Evolutionary conservation across 768 basidiomycete species (phyloP).

Genomic region (Termitomyces sp.): DNA sequence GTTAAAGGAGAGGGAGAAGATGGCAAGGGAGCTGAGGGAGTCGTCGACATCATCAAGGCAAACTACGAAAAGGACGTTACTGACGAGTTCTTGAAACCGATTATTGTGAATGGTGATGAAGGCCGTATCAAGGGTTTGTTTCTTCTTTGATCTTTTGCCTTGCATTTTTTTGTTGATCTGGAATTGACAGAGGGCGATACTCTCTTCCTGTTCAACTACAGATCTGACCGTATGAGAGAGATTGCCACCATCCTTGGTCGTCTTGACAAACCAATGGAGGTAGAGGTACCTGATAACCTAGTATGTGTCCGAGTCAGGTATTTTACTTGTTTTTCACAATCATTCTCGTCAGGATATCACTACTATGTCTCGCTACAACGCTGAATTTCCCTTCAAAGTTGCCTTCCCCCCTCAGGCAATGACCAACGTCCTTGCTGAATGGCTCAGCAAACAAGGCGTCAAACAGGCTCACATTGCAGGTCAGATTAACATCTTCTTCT

Average conservation of each 20-base stretch:
- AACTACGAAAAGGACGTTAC: constrained; percentile 84
- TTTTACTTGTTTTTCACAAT: background rate
- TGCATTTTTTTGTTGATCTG: background rate
- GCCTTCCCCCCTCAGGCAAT: constrained; percentile 94
- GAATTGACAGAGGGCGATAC: constrained; percentile 67
- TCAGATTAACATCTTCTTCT: constrained; percentile 21
- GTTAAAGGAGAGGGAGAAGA: constrained; percentile 63
- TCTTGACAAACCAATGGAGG: constrained; percentile 80
- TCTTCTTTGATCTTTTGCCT: background rate
- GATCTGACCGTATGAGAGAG: constrained; percentile 95
- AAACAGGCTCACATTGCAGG: constrained; percentile 89
- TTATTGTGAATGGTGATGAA: constrained; percentile 76
- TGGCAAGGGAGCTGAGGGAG: constrained; percentile 43
- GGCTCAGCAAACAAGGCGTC: constrained; percentile 72
- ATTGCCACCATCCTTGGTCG: constrained; percentile 77
- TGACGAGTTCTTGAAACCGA: constrained; percentile 95
- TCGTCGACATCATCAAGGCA: constrained; percentile 43
- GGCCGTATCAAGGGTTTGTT: constrained; percentile 73
- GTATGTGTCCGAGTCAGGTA: constrained; percentile 34
- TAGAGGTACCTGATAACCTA: constrained; percentile 74
- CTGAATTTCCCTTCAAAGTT: constrained; percentile 82
- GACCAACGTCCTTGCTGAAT: constrained; percentile 94
- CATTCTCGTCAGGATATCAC: constrained; percentile 58
- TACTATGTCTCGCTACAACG: constrained; percentile 92
- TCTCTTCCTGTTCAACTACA: constrained; percentile 95